These are phyloP conservation scores for Musa itinerans DNA, from an alignment of 176 grass and related monocot species.

Conservation along the genomic window DNA sequence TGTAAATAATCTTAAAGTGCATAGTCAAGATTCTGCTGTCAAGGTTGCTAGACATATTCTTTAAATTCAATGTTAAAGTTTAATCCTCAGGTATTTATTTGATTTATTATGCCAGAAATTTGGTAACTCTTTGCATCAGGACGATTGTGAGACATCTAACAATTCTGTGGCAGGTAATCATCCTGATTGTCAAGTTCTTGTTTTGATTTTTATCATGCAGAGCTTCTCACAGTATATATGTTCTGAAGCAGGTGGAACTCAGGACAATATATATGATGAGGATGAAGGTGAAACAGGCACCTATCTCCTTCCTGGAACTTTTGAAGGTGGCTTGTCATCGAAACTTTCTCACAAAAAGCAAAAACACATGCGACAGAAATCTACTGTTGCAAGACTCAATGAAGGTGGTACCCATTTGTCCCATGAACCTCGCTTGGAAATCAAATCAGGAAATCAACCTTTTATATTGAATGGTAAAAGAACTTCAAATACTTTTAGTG, in stretches of 20 bases:
- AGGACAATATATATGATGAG: conserved; percentile 72
- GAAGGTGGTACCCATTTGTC: conserved; percentile 40
- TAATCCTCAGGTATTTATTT: conserved; percentile 14
- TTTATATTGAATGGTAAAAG: conserved; percentile 60
- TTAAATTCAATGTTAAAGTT: conserved; percentile 14
- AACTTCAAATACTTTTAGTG: conserved; percentile 35
- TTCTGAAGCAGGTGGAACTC: conserved; percentile 36
- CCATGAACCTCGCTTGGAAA: conserved; percentile 52
- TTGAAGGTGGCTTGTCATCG: conserved; percentile 48
- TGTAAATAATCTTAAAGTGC: background rate
- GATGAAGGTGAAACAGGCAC: conserved; percentile 51
- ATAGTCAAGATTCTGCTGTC: background rate
- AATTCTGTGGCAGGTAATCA: conserved; percentile 60
- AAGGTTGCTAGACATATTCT: background rate
- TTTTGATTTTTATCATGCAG: background rate
- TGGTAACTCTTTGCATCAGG: conserved; percentile 38
- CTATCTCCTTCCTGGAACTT: conserved; percentile 39
- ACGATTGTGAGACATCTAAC: conserved; percentile 64
- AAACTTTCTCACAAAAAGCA: conserved; percentile 58
- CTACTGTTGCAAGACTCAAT: conserved; percentile 38
- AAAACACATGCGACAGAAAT: conserved; percentile 47
- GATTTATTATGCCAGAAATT: conserved; percentile 43
- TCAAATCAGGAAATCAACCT: conserved; percentile 53
- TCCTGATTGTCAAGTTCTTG: background rate
- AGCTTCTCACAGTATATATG: background rate